Conservation (phyloP, 2,329 filamentous ascomycete species). For the Neofusicoccum umdonicola region DNA sequence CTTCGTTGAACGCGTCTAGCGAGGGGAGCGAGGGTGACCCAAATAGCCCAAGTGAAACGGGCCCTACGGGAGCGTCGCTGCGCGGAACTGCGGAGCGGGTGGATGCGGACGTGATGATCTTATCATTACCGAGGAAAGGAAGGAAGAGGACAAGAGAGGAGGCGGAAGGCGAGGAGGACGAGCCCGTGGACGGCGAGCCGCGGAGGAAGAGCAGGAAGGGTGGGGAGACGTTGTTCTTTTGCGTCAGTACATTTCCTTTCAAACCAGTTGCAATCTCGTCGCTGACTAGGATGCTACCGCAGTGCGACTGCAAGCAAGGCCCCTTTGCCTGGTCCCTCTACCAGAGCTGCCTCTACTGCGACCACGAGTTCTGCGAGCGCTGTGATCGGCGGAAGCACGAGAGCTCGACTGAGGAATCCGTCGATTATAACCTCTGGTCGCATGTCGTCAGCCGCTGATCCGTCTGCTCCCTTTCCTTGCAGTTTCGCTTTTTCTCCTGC, state of each 20-base stretch:
- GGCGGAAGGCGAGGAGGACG: neutral
- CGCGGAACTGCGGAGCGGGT: neutral
- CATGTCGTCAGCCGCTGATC: neutral
- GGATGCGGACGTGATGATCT: neutral
- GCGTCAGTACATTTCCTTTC: conserved; percentile 7
- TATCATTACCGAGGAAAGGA: neutral
- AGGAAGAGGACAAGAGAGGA: neutral
- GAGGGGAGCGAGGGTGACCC: neutral
- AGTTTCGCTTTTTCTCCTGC: neutral
- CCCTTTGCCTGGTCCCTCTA: conserved; percentile 15
- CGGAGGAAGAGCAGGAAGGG: neutral
- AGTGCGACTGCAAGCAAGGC: conserved; percentile 18
- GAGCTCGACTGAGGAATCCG: neutral
- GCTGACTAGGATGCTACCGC: too few relatives aligned
- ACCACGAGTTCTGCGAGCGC: conserved; percentile 15
- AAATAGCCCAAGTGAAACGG: neutral
- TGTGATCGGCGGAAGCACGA: conserved; percentile 13
- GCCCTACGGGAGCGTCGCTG: too few relatives aligned
- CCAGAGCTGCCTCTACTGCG: conserved; percentile 16
- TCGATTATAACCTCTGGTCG: neutral
- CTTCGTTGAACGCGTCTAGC: too few relatives aligned
- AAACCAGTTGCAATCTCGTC: too few relatives aligned
- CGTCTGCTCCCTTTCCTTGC: neutral
- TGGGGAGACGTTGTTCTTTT: conserved; percentile 7
- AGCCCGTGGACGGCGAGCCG: neutral